These are phyloP conservation scores for Mentha longifolia DNA, from an alignment of 257 asterid species.

Conservation along the genomic window DNA sequence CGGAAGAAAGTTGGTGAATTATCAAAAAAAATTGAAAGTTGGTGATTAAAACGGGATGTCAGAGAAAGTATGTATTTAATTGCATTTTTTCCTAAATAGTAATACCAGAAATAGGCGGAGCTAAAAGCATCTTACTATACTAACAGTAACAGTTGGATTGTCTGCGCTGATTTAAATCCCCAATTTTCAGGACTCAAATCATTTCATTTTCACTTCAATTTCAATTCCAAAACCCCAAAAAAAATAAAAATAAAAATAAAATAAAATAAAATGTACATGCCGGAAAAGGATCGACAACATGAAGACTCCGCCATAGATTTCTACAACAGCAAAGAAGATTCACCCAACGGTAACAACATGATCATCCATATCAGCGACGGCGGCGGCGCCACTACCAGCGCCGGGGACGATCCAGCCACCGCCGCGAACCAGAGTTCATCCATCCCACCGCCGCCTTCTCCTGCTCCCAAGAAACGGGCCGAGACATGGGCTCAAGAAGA, in stretches of 20 bases:
- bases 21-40: no score
- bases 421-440: constrained; percentile 37
- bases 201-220: neutral
- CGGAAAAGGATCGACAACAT: constrained; percentile 42
- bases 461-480: constrained; percentile 81
- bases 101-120: no score
- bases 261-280: constrained; percentile 37
- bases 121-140: no score
- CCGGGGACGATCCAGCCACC: constrained; percentile 43
- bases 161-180: neutral
- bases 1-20: no score
- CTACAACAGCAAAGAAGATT: constrained; percentile 38
- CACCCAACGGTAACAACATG: constrained; percentile 43
- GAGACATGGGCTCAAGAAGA: constrained; percentile 97
- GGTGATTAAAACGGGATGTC: no score
- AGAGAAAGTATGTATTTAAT: no score
- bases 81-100: no score
- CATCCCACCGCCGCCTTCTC: constrained; percentile 31
- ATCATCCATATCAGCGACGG: constrained; percentile 49
- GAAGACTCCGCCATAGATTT: constrained; percentile 42
- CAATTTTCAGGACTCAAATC: neutral
- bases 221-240: neutral
- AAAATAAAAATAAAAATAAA: no score
- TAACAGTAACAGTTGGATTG: no score
- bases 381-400: constrained; percentile 35